Base-by-base conservation (phyloP, 192 early-diverging fungal species). In the Coemansia pectinata region DNA sequence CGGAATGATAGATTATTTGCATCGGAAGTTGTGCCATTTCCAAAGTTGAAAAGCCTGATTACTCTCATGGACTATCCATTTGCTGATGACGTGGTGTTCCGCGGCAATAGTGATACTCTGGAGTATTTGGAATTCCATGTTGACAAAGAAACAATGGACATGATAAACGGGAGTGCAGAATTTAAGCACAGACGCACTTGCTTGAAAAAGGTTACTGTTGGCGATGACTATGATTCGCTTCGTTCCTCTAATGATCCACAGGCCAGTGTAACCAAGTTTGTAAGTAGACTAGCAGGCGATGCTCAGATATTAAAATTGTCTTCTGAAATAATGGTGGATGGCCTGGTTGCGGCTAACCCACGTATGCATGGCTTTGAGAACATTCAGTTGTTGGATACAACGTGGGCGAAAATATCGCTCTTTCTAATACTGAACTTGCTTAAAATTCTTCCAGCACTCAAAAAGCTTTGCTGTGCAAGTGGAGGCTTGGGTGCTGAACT, bases 31-130 rank as follows among this genome's bases (percentile, higher is more conserved):
- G 65, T 53, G 3, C 65, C 52, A 6, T 66, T 66, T 66, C 65
- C 65, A n/a, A 55, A 7, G 5, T 19, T 66, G 19, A 34, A 19
- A 25, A 31, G n/a, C 0, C 31, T 66, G 31, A 5, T 27, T 17
- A 10, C 38, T 1, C 8, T 38, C 4, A 21, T 40, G n/a, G 15
- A 23, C 33, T 66, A 66, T 36, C 65, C 65, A 50, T 66, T 66
- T 27, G 29, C 25, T 9, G 50, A 66, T 55, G 65, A 66, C 19
- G 52, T 53, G 8, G 6, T 66, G 27, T 66, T 66, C 14, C 45
- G 65, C 0, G 65, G 65, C 0, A 66, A 66, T 47, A 53, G 48
- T 14, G 45, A 21, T 8, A 55, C 65, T 21, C 36, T 66, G 14
- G 65, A 66, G 21, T 23, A 53, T 27, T 34, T 66, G 55, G 11